Evolutionary conservation across 1,284 basidiomycete species (phyloP).

Genomic region (Heterobasidion parviporum): DNA sequence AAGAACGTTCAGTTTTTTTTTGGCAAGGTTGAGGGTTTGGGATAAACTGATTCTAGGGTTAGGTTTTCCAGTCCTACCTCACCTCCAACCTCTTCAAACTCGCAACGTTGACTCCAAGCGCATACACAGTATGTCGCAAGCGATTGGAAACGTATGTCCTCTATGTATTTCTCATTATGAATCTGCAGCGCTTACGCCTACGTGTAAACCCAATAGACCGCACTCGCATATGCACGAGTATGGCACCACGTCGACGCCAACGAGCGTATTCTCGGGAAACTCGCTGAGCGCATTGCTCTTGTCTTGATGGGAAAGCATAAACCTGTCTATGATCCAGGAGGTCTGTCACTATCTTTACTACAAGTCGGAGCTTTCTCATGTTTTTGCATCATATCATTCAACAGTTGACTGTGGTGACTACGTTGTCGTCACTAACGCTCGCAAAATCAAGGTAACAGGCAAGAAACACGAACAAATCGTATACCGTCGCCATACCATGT

Average conservation of each 20-base stretch:
- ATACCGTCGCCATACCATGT: slow-evolving; percentile 90
- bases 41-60: neutral
- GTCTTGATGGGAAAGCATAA: slow-evolving; percentile 99
- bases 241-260: slow-evolving; percentile 96
- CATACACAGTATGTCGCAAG: slow-evolving; percentile 45
- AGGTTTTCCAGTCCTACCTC: neutral
- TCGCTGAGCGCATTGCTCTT: slow-evolving; percentile 89
- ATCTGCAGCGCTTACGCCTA: neutral
- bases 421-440: slow-evolving; percentile 91
- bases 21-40: too few species aligned
- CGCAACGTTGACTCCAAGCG: neutral
- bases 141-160: slow-evolving; percentile 53
- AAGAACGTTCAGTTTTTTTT: too few species aligned
- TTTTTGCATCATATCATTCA: neutral
- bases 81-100: neutral
- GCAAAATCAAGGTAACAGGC: slow-evolving; percentile 83
- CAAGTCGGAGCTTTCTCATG: neutral
- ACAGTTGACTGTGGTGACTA: slow-evolving; percentile 95
- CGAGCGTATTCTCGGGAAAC: slow-evolving; percentile 85
- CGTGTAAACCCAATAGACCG: slow-evolving; percentile 51
- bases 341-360: slow-evolving; percentile 37
- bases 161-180: neutral
- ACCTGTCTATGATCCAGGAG: slow-evolving; percentile 89
- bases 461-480: slow-evolving; percentile 83
- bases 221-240: slow-evolving; percentile 84